Conservation (phyloP, 2,329 filamentous ascomycete species). For the Pyrenochaeta sp. region DNA sequence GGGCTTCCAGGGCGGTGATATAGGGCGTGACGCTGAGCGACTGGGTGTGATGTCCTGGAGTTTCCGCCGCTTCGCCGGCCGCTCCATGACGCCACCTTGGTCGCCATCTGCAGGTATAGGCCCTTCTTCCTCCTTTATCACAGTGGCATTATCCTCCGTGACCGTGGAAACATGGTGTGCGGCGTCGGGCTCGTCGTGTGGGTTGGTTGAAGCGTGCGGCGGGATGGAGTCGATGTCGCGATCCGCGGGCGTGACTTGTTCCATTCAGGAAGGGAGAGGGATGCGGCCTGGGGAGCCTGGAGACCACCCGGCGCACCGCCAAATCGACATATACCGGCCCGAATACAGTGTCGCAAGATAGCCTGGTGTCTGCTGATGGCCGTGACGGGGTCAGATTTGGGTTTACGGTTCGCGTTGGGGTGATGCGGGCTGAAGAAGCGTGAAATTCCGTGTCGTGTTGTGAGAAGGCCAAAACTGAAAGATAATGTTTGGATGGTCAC, state of each 20-base stretch:
- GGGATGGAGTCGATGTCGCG: constrained; percentile 41
- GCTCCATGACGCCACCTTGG: constrained; percentile 36
- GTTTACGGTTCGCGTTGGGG: constrained; percentile 35
- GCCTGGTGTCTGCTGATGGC: constrained; percentile 20
- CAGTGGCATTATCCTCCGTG: constrained; percentile 29
- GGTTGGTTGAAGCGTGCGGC: constrained; percentile 30
- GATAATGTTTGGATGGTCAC: constrained; percentile 20
- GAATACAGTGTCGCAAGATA: constrained; percentile 34
- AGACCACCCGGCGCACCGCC: constrained; percentile 45
- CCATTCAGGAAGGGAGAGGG: constrained; percentile 41
- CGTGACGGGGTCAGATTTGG: constrained; percentile 42
- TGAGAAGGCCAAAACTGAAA: constrained; percentile 34
- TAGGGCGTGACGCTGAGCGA: constrained; percentile 55
- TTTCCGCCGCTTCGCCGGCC: constrained; percentile 70
- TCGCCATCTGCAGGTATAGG: constrained; percentile 23
- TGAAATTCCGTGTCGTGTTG: constrained; percentile 33
- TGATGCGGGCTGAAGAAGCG: constrained; percentile 34
- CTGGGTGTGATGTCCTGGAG: constrained; percentile 48
- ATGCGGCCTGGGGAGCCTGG: constrained; percentile 36
- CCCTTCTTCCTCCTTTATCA: constrained; percentile 40
- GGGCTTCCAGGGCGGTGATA: constrained; percentile 94
- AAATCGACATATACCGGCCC: constrained; percentile 38
- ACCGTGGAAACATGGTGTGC: constrained; percentile 22
- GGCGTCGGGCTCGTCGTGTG: constrained; percentile 26
- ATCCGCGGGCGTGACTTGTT: constrained; percentile 41